These are phyloP conservation scores for Escovopsis sp. DNA, from an alignment of 2,329 filamentous ascomycete genomes.

Conservation along the genomic window DNA sequence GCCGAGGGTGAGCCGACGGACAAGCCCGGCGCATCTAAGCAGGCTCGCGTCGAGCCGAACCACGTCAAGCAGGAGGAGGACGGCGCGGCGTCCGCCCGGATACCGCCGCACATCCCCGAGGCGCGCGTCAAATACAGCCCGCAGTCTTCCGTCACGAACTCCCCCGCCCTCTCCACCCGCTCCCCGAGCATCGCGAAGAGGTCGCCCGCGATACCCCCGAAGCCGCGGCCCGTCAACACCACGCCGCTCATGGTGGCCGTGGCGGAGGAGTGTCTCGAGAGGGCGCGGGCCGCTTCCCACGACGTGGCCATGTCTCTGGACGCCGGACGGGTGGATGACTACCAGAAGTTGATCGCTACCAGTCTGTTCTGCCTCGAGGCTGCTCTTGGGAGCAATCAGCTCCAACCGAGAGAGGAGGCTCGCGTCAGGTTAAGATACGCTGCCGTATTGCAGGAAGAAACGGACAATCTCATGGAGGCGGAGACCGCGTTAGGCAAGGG, in stretches of 20 bases:
- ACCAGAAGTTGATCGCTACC: slow-evolving; percentile 57
- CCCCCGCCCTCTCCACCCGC: slow-evolving; percentile 23
- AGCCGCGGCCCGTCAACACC: slow-evolving; percentile 30
- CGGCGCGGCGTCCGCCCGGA: slow-evolving; percentile 4
- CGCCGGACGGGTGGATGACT: slow-evolving; percentile 38
- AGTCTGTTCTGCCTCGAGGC: slow-evolving; percentile 59
- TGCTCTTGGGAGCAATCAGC: slow-evolving; percentile 43
- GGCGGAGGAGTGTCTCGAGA: slow-evolving; percentile 59
- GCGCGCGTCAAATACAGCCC: slow-evolving; percentile 20
- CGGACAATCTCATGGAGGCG: slow-evolving; percentile 57
- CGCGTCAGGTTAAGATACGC: slow-evolving; percentile 57
- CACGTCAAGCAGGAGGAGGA: slow-evolving; percentile 6
- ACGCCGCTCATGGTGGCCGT: slow-evolving; percentile 50
- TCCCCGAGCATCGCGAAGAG: slow-evolving; percentile 26
- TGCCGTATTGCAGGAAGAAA: slow-evolving; percentile 56
- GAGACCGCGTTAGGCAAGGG: slow-evolving; percentile 59
- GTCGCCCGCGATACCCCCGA: slow-evolving; percentile 26
- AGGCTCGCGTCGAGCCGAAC: slow-evolving; percentile 1
- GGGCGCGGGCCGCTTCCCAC: slow-evolving; percentile 42
- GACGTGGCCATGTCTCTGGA: slow-evolving; percentile 25
- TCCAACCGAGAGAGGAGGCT: slow-evolving; percentile 52
- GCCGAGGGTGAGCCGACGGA: slow-evolving; percentile 2
- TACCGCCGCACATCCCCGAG: slow-evolving; percentile 4
- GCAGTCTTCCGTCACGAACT: slow-evolving; percentile 24
- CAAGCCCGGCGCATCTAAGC: slow-evolving; percentile 4